phyloP scores from a whole-genome alignment of 805 yeast genomes.

The Danielia reshetovae region DNA sequence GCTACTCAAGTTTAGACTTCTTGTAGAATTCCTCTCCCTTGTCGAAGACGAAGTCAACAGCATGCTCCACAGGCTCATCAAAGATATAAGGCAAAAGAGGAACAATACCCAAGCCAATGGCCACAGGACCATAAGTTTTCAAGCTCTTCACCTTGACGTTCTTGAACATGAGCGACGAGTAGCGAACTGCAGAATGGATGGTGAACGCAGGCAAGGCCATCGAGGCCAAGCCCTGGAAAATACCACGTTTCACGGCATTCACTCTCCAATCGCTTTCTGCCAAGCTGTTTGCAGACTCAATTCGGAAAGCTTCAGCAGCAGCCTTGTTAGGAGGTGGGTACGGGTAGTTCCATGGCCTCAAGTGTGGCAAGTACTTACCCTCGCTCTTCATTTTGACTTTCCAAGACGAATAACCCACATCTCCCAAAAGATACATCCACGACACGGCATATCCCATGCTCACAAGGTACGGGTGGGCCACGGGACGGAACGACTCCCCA shows the following conservation, averaged over 20 bases:
- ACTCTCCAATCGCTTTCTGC: constrained; percentile 64
- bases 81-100: constrained; percentile 75
- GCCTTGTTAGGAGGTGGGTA: constrained; percentile 39
- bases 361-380: constrained; percentile 57
- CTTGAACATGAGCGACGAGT: constrained; percentile 60
- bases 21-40: constrained; percentile 37
- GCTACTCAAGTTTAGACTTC: constrained; percentile 1
- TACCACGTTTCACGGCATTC: constrained; percentile 63
- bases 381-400: constrained; percentile 61
- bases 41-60: constrained; percentile 59
- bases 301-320: constrained; percentile 32
- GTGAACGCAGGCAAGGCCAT: constrained; percentile 89
- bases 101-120: constrained; percentile 70
- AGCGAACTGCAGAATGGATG: constrained; percentile 70
- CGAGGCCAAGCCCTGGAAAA: constrained; percentile 77
- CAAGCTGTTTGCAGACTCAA: constrained; percentile 18
- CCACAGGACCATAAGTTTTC: constrained; percentile 72
- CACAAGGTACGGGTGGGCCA: constrained; percentile 68
- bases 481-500: constrained; percentile 83
- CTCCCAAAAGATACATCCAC: constrained; percentile 74
- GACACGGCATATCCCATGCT: constrained; percentile 65
- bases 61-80: constrained; percentile 78
- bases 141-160: constrained; percentile 46
- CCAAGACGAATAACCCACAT: constrained; percentile 73
- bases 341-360: constrained; percentile 62